A percentile compares a stretch with the other conserved stretches of the same genome.
Evolutionary conservation across 805 yeast species (phyloP).

Genomic region (Candida nemodendra): DNA sequence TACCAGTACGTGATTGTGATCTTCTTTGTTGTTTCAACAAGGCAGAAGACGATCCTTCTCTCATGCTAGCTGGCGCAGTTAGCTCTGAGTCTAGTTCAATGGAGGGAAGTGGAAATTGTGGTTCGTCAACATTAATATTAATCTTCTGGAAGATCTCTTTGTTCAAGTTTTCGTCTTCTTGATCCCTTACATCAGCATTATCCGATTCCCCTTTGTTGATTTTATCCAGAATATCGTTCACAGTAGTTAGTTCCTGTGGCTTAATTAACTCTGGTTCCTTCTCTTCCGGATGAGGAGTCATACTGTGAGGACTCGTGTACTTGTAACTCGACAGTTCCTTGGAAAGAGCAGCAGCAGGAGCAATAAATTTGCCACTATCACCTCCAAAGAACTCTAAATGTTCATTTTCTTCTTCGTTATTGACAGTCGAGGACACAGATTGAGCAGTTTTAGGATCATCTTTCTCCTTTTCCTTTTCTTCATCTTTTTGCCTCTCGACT

Average conservation of each 20-base stretch:
- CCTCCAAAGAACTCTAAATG: conserved; percentile 30
- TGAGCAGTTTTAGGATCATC: too few relatives aligned
- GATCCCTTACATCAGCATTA: conserved; percentile 12
- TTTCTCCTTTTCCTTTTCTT: conserved; percentile 4
- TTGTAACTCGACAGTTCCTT: conserved; percentile 19
- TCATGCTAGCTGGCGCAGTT: conserved; percentile 45
- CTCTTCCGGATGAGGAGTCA: conserved; percentile 9
- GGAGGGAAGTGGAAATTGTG: conserved; percentile 34
- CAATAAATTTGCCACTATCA: conserved; percentile 32
- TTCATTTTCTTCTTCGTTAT: conserved; percentile 6
- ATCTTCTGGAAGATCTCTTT: conserved; percentile 10
- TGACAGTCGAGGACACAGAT: too few relatives aligned
- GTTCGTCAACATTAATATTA: conserved; percentile 13
- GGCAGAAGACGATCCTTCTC: conserved; percentile 41
- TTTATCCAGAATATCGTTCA: conserved; percentile 32
- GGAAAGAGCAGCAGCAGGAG: conserved; percentile 34
- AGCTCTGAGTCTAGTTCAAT: conserved; percentile 37
- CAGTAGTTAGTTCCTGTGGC: conserved; percentile 26
- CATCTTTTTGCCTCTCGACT: conserved; percentile 17
- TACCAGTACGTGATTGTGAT: conserved; percentile 20
- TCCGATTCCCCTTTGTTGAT: conserved; percentile 32
- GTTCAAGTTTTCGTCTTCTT: conserved; percentile 9
- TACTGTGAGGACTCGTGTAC: conserved; percentile 11
- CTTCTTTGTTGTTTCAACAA: conserved; percentile 19
- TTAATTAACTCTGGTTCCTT: conserved; percentile 18